Conservation (phyloP, 148 eudicot species). For the Bassia scoparia region DNA sequence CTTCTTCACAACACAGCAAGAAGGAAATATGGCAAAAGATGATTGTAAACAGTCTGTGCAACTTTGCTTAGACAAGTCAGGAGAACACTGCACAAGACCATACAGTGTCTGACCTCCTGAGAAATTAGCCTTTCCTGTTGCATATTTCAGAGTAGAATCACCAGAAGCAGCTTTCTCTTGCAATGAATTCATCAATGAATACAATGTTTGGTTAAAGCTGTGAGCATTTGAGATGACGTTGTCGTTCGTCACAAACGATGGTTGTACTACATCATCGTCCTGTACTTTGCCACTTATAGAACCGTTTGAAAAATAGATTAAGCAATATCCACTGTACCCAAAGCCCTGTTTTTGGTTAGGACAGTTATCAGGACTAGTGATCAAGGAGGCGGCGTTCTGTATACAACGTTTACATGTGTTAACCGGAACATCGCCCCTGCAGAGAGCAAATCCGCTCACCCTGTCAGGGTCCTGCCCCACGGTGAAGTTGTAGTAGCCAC, state of each 20-base stretch:
- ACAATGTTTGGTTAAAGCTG: constrained; percentile 8
- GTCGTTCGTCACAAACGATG: neutral
- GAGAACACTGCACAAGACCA: constrained; percentile 29
- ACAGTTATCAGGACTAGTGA: constrained; percentile 4
- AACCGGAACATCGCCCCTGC: constrained; percentile 27
- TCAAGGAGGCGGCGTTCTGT: neutral
- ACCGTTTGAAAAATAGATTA: constrained; percentile 6
- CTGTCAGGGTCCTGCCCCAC: constrained; percentile 21
- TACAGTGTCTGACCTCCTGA: constrained; percentile 18
- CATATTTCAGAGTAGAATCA: constrained; percentile 18
- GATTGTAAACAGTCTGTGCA: constrained; percentile 23
- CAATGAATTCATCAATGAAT: constrained; percentile 6
- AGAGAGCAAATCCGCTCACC: constrained; percentile 19
- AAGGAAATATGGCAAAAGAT: neutral
- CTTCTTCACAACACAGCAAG: constrained; percentile 1
- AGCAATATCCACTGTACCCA: constrained; percentile 24
- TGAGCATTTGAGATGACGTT: neutral
- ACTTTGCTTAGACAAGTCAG: constrained; percentile 21
- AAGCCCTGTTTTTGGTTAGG: constrained; percentile 20
- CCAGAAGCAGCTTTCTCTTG: constrained; percentile 18
- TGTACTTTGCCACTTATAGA: constrained; percentile 12
- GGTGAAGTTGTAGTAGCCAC: constrained; percentile 27
- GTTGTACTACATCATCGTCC: neutral
- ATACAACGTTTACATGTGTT: constrained; percentile 23
- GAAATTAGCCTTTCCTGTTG: constrained; percentile 14